These are phyloP conservation scores for Globisporangium paddicum DNA, from an alignment of 352 stramenopile genomes.

Conservation along the genomic window DNA sequence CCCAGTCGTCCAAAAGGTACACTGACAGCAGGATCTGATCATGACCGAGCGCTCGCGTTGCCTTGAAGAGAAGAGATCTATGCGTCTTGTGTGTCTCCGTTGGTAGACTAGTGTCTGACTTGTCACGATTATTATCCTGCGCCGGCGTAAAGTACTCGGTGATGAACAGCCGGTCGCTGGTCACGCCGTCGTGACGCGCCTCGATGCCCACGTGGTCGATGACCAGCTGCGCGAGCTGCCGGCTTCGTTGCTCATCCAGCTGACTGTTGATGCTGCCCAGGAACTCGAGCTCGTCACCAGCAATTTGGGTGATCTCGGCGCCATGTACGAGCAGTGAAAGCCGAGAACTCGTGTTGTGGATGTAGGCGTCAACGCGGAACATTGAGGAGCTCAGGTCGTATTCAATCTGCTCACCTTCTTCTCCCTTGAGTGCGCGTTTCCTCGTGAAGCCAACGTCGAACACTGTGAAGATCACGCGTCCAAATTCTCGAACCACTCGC, in stretches of 20 bases:
- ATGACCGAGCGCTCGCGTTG: conserved; percentile 29
- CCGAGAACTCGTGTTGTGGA: conserved; percentile 38
- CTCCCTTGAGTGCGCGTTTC: conserved; percentile 1
- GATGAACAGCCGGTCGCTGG: conserved; percentile 39
- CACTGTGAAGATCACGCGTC: conserved; percentile 54
- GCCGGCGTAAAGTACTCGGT: conserved; percentile 28
- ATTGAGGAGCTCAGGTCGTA: conserved; percentile 1
- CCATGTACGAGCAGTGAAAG: conserved; percentile 44
- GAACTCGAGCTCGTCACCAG: conserved; percentile 24
- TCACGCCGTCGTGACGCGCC: conserved; percentile 35
- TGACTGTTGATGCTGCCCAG: background rate
- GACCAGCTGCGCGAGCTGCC: conserved; percentile 31
- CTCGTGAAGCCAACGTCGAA: conserved; percentile 38
- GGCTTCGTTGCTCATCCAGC: conserved; percentile 12
- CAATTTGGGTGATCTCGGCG: conserved; percentile 37
- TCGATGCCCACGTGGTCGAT: conserved; percentile 58
- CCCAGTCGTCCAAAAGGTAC: conserved; percentile 14
- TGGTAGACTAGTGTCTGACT: background rate
- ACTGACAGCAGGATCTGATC: conserved; percentile 34
- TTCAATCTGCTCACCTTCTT: background rate
- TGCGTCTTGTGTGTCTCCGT: background rate
- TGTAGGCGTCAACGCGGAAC: conserved; percentile 59
- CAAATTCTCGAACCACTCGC: conserved; percentile 25
- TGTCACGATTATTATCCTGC: background rate
- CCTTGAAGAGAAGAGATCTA: conserved; percentile 37